phyloP scores from a whole-genome alignment of 2,329 filamentous ascomycete species.

The Trichoderma polysporum region DNA sequence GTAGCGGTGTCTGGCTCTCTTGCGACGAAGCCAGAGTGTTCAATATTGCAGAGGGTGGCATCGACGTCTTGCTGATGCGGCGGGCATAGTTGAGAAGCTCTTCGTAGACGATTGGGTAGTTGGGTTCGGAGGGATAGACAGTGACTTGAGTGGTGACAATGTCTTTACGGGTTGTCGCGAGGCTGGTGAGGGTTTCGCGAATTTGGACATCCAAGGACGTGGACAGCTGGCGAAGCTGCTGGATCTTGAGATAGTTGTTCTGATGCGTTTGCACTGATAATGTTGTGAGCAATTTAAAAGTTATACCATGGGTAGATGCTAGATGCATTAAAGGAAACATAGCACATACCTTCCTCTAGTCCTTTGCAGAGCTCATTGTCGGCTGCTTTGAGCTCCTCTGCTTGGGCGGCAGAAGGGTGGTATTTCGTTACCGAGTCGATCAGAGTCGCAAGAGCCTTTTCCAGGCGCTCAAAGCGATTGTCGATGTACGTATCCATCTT shows the following conservation, averaged over 20 bases:
- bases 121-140: conserved; percentile 50
- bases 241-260: conserved; percentile 67
- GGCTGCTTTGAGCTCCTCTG: conserved; percentile 67
- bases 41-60: conserved; percentile 61
- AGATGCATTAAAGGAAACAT: background rate
- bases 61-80: conserved; percentile 75
- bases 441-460: conserved; percentile 65
- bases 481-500: conserved; percentile 64
- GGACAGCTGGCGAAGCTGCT: conserved; percentile 65
- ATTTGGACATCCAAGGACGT: conserved; percentile 69
- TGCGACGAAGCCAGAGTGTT: conserved; percentile 38
- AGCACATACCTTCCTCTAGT: conserved; percentile 60
- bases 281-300: background rate
- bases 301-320: background rate
- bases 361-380: conserved; percentile 67
- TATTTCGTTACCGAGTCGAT: conserved; percentile 81
- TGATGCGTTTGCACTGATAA: conserved; percentile 69
- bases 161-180: conserved; percentile 72
- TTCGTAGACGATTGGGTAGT: conserved; percentile 62
- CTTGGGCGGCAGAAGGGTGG: conserved; percentile 68
- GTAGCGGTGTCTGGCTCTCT: conserved; percentile 33
- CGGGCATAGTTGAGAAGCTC: conserved; percentile 77
- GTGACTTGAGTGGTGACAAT: conserved; percentile 64
- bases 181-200: conserved; percentile 65
- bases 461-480: conserved; percentile 62